Percentiles rank a stretch among this genome's conserved stretches.
These are phyloP conservation scores for Epichloe uncinata DNA, from an alignment of 2,329 filamentous ascomycete genomes.

Conservation along the genomic window DNA sequence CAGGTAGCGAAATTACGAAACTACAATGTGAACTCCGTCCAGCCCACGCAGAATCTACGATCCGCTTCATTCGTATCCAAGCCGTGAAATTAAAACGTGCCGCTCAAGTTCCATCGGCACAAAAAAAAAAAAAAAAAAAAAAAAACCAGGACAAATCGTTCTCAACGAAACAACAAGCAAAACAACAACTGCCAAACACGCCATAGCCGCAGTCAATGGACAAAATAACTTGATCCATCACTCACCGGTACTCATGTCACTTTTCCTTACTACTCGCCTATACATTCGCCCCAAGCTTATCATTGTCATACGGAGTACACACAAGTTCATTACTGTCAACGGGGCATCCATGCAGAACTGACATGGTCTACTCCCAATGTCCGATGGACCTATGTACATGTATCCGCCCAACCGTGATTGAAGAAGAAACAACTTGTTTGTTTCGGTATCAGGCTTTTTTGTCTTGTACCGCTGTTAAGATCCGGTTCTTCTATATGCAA, in stretches of 20 bases:
- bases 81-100: no score
- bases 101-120: background rate
- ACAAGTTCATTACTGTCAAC: slow-evolving; percentile 3
- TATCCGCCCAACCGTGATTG: slow-evolving; percentile 11
- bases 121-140: background rate
- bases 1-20: background rate
- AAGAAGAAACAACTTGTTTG: slow-evolving; percentile 2
- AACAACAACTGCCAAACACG: no score
- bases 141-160: background rate
- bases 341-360: slow-evolving; percentile 7
- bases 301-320: background rate
- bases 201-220: no score
- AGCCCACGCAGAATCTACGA: no score
- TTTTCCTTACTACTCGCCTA: no score
- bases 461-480: slow-evolving; percentile 10
- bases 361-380: slow-evolving; percentile 11
- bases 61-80: no score
- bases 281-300: background rate
- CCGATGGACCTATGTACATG: slow-evolving; percentile 18
- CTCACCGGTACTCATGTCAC: no score
- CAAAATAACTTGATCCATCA: no score
- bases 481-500: slow-evolving; percentile 23
- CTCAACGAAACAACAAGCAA: no score
- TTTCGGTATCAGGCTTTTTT: slow-evolving; percentile 16
- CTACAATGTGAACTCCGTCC: no score